phyloP scores from a whole-genome alignment of 2,329 filamentous ascomycete species.

The Calycina marina region DNA sequence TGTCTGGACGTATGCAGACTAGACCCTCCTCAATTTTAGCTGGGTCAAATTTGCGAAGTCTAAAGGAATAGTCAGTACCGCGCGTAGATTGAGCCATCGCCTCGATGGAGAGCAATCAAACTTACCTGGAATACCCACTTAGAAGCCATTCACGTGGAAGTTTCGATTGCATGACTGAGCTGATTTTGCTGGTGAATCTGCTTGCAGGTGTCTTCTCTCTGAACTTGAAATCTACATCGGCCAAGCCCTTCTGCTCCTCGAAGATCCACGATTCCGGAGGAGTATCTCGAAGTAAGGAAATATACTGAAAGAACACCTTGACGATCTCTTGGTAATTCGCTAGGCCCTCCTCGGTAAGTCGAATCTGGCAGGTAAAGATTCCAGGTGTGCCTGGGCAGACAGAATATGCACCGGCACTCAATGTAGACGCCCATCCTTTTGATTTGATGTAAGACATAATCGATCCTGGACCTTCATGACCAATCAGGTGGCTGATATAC shows the following conservation, averaged over 20 bases:
- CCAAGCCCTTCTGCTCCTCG: constrained; percentile 77
- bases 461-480: constrained; percentile 62
- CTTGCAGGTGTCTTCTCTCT: constrained; percentile 84
- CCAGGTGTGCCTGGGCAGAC: constrained; percentile 50
- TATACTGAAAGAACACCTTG: constrained; percentile 63
- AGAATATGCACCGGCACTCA: constrained; percentile 43
- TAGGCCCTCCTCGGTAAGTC: constrained; percentile 48
- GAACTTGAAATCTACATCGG: constrained; percentile 90
- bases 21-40: constrained; percentile 62
- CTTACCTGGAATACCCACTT: constrained; percentile 53
- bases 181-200: constrained; percentile 74
- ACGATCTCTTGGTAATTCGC: constrained; percentile 47
- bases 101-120: neutral
- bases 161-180: constrained; percentile 81
- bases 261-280: constrained; percentile 87
- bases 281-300: constrained; percentile 67
- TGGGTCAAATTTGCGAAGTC: constrained; percentile 64
- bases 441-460: constrained; percentile 58
- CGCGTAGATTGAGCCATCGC: neutral
- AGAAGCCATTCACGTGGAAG: constrained; percentile 77
- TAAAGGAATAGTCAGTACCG: constrained; percentile 2
- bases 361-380: constrained; percentile 50
- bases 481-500: constrained; percentile 59
- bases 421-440: constrained; percentile 56
- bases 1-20: constrained; percentile 66